phyloP scores from a whole-genome alignment of 305 asterid species.

The Fraxinus platypoda region DNA sequence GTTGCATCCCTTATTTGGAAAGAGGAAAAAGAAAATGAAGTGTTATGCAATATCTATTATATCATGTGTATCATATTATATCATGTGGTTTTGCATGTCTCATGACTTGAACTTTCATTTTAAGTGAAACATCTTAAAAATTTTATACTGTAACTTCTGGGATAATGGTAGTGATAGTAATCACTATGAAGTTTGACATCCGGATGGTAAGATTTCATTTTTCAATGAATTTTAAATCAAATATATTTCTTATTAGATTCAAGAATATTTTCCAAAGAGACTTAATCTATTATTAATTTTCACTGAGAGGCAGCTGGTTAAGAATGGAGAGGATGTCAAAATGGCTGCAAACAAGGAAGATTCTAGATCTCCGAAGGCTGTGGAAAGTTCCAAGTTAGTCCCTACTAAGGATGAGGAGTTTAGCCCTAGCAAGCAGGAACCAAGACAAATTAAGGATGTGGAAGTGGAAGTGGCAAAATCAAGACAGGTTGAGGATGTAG shows the following conservation, averaged over 20 bases:
- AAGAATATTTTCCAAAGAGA: not conserved
- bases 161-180: not conserved
- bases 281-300: not conserved
- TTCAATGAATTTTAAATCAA: not conserved
- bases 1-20: not conserved
- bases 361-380: not conserved
- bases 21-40: not conserved
- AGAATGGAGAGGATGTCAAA: not conserved
- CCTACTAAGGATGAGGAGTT: not conserved
- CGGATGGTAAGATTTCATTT: not conserved
- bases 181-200: not conserved
- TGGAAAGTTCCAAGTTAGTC: not conserved
- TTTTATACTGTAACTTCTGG: not conserved
- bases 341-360: not conserved
- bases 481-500: conserved; percentile 27
- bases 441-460: not conserved
- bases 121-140: not conserved
- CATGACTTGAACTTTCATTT: conserved; percentile 5
- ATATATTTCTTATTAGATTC: not conserved
- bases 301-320: not conserved
- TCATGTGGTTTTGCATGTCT: not conserved
- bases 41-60: not conserved
- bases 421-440: not conserved
- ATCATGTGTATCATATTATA: too few species aligned
- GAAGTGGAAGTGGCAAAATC: not conserved